Percentiles rank a stretch among this genome's conserved stretches.
Evolutionary conservation across 129 eudicot genomes (phyloP).

Genomic region (Chrysanthemum makinoi): DNA sequence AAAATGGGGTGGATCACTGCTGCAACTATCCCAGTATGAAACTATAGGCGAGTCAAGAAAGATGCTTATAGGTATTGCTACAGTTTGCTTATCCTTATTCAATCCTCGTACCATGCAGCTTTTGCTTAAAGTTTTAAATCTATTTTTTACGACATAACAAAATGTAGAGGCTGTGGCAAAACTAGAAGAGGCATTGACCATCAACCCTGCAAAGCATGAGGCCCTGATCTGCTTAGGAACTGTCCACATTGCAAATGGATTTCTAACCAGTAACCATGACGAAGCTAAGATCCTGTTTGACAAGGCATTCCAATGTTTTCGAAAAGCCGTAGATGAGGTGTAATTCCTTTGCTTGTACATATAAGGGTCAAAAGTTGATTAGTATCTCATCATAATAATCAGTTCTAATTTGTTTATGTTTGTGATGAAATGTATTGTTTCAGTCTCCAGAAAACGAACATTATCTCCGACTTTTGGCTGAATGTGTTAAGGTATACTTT

Average conservation of each 20-base stretch:
- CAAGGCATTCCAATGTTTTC: conserved; percentile 40
- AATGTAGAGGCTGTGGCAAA: conserved; percentile 45
- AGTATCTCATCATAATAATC: background rate
- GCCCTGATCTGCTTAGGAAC: conserved; percentile 59
- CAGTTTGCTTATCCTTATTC: conserved; percentile 10
- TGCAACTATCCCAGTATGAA: conserved; percentile 36
- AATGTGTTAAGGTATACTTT: conserved; percentile 42
- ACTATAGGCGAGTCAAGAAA: conserved; percentile 31
- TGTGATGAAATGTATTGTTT: conserved; percentile 20
- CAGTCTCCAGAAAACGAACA: conserved; percentile 59
- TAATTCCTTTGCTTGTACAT: conserved; percentile 6
- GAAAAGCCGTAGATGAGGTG: conserved; percentile 28
- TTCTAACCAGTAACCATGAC: no score
- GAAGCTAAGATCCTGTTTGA: conserved; percentile 45
- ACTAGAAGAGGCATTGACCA: conserved; percentile 50
- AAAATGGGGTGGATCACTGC: conserved; percentile 40
- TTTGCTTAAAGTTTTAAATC: no score
- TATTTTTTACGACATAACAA: no score
- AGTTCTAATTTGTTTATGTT: conserved; percentile 13
- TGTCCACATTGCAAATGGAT: conserved; percentile 55
- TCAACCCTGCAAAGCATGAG: conserved; percentile 59
- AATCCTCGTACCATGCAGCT: no score
- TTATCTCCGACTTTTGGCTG: conserved; percentile 50
- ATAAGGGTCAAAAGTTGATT: background rate
- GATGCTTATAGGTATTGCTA: conserved; percentile 32